phyloP scores from a whole-genome alignment of 768 basidiomycete genomes.

The Termitomyces sp. region DNA sequence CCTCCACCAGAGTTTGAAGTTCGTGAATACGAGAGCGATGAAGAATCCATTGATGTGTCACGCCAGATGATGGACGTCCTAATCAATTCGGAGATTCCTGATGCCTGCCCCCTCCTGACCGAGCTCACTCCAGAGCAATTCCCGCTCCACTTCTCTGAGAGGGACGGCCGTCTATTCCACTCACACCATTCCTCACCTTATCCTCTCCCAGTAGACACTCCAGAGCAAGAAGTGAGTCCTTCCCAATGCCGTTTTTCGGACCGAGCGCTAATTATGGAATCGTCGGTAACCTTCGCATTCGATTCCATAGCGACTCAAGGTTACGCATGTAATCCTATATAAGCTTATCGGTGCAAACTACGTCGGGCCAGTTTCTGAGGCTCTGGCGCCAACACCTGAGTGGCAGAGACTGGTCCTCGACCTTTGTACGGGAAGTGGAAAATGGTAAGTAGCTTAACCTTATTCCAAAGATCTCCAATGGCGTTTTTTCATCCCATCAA shows the following conservation, averaged over 20 bases:
- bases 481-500: slow-evolving; percentile 3
- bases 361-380: slow-evolving; percentile 51
- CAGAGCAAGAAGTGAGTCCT: slow-evolving; percentile 57
- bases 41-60: slow-evolving; percentile 3
- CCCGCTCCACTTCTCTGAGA: slow-evolving; percentile 52
- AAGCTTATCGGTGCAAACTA: slow-evolving; percentile 50
- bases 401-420: slow-evolving; percentile 56
- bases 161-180: slow-evolving; percentile 59
- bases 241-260: neutral
- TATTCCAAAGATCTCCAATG: too few species aligned
- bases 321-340: slow-evolving; percentile 42
- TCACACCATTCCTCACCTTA: slow-evolving; percentile 60
- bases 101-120: slow-evolving; percentile 12
- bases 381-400: slow-evolving; percentile 34
- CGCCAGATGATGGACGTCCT: neutral
- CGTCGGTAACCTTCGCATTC: neutral
- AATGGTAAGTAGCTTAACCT: slow-evolving; percentile 45
- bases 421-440: slow-evolving; percentile 70
- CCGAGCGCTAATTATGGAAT: neutral
- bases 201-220: slow-evolving; percentile 65
- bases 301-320: slow-evolving; percentile 42
- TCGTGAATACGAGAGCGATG: slow-evolving; percentile 16
- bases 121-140: slow-evolving; percentile 51
- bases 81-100: neutral
- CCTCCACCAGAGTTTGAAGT: slow-evolving; percentile 10